phyloP scores from a whole-genome alignment of 805 yeast species.

The Candida cerambycidarum region DNA sequence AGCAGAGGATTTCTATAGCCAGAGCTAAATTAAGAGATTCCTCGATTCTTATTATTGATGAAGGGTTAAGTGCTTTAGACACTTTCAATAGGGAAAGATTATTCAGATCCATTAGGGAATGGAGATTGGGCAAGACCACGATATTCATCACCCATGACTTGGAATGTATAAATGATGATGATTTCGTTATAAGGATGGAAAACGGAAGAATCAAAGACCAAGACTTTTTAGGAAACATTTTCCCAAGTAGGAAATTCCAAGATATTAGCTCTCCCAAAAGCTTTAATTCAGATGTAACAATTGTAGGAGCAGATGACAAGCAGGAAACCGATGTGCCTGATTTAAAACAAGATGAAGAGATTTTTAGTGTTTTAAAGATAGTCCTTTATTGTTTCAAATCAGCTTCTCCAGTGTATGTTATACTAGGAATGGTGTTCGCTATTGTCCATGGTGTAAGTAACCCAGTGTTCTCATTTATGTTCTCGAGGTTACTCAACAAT shows the following conservation, averaged over 20 bases:
- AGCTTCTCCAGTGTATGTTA: slow-evolving; percentile 25
- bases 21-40: slow-evolving; percentile 75
- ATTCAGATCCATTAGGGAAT: slow-evolving; percentile 49
- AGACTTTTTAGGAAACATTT: slow-evolving; percentile 12
- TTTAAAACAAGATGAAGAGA: slow-evolving; percentile 11
- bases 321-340: background rate
- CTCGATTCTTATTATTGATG: slow-evolving; percentile 80
- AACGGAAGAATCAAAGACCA: slow-evolving; percentile 48
- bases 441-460: slow-evolving; percentile 60
- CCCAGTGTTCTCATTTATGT: slow-evolving; percentile 77
- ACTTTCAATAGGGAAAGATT: slow-evolving; percentile 43
- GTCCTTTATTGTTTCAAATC: slow-evolving; percentile 23
- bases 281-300: background rate
- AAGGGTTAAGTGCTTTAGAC: slow-evolving; percentile 83
- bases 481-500: slow-evolving; percentile 66
- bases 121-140: slow-evolving; percentile 73
- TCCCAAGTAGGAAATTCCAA: no score
- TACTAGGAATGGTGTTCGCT: slow-evolving; percentile 53
- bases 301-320: background rate
- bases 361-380: slow-evolving; percentile 25
- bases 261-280: background rate
- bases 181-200: slow-evolving; percentile 58
- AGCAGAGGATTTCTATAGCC: slow-evolving; percentile 80
- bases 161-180: slow-evolving; percentile 54
- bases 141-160: slow-evolving; percentile 80